These are phyloP conservation scores for Pythium aquatile DNA, from an alignment of 352 stramenopile species.

Conservation along the genomic window DNA sequence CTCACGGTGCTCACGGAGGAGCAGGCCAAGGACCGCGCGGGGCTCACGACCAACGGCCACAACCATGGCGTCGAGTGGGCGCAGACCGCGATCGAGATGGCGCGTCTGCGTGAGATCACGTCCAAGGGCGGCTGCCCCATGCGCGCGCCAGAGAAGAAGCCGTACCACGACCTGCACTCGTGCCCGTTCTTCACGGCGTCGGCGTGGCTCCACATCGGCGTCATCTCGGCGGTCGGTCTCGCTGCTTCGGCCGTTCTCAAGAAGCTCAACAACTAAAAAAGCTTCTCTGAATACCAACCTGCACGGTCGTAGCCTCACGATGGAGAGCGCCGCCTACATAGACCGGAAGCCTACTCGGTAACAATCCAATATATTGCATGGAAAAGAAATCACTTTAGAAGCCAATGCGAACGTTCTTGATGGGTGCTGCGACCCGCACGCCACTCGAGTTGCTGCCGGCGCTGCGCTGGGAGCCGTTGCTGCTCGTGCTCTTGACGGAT, in stretches of 20 bases:
- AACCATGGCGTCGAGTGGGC: slow-evolving; percentile 97
- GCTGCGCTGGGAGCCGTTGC: slow-evolving; percentile 53
- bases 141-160: slow-evolving; percentile 58
- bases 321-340: neutral
- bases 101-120: slow-evolving; percentile 78
- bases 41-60: slow-evolving; percentile 77
- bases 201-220: slow-evolving; percentile 72
- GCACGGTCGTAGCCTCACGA: too few relatives aligned
- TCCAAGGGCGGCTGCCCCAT: slow-evolving; percentile 64
- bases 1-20: slow-evolving; percentile 96
- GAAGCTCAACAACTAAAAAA: slow-evolving; percentile 39
- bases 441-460: slow-evolving; percentile 41
- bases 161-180: slow-evolving; percentile 69
- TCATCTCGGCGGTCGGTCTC: slow-evolving; percentile 55
- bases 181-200: slow-evolving; percentile 81
- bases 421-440: slow-evolving; percentile 53
- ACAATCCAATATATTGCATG: slow-evolving; percentile 10
- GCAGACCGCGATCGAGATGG: slow-evolving; percentile 97
- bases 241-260: slow-evolving; percentile 46
- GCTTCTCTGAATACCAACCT: too few relatives aligned
- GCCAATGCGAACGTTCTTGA: slow-evolving; percentile 61
- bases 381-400: slow-evolving; percentile 35
- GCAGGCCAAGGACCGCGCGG: slow-evolving; percentile 93
- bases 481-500: slow-evolving; percentile 49
- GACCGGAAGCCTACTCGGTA: neutral